Evolutionary conservation across 1,284 basidiomycete species (phyloP), one percentile per base, ranked within the genome.

Genomic region (Apiotrichum domesticum): DNA sequence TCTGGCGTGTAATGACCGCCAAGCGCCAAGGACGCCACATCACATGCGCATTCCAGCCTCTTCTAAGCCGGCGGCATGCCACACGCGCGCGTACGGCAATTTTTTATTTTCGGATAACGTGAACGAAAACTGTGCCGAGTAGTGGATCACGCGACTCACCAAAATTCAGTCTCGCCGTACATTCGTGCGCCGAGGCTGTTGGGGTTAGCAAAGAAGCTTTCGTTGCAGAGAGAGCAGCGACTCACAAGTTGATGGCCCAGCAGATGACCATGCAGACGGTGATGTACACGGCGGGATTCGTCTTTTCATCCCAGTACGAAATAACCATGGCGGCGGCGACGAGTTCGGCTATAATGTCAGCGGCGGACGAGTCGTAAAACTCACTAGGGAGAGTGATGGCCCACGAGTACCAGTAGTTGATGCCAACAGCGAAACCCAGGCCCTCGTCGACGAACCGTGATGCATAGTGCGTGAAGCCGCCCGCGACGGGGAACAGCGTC

Each of bases 391-490:
- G 41, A 7, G 35, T 35, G 83, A 49, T 11, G 21, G 47, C 37
- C 37, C 37, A 39, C 37, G 37, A 39, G 35, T 49, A 49, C 41
- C 9, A 13, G 65, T 61, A 69, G 14, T 65, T 66, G 39, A 67
- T 42, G 37, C 37, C 37, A 13, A 39, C 37, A 11, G 69, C 67
- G 40, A 73, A 68, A 21, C 65, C 66, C 11, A 70, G 65, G 0
- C 67, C 59, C 8, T 64, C 67, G 52, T 66, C 71, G 57, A 68
- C 68, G 62, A 63, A 70, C 8, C 68, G 62, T 7, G 35, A 29
- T 6, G 88, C 86, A 44, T 88, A 78, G 46, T 83, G 85, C 68
- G 90, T 85, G 70, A 89, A 88, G 3, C 88, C 83, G 52, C 83
- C 85, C 42, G 77, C 56, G 58, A 79, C 76, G 45, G 72, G 71